Evolutionary conservation across 2,329 filamentous ascomycete species (phyloP), one percentile per base, ranked within the genome.

Genomic region (Dichotomopilus funicola): DNA sequence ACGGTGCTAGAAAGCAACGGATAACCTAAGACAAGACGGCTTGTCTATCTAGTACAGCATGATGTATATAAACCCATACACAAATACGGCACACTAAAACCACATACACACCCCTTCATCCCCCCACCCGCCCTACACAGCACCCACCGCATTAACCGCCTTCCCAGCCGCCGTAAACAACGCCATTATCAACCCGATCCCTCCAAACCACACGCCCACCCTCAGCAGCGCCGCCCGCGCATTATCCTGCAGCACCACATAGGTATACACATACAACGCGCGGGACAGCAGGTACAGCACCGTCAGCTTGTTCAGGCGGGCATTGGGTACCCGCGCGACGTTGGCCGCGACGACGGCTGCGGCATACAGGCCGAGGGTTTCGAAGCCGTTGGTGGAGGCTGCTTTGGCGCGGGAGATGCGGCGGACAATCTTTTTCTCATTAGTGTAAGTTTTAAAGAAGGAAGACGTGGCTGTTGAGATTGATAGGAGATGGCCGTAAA

Each of bases 301-400:
- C 38, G 70, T 64, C 31, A 78, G 62, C 40, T 57, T 45, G 62
- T 79, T 79, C 60, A 78, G 62, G 33, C 62, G 65, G n/a, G 57
- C 50, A 10, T 62, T 57, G 10, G 69, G 62, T 3, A 78, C 68
- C 27, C 71, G 70, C 5, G 75, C 68, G n/a, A 67, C 63, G 63
- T 77, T 78, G 59, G 72, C 76, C 12, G 76, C 76, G 40, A 74
- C 67, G 13, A 80, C 69, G 42, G 65, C 71, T 3, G 70, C 70
- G 10, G 74, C 70, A 62, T 70, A 77, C 60, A 75, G 62, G 48
- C 72, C 73, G 9, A 78, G 58, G 3, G 72, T 73, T 65, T 78
- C 75, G 59, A 75, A 70, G 58, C 68, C 72, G 62, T 78, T 78
- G 41, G 67, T 63, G 5, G 68, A 62, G 8, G 66, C 66, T 1